Base-by-base conservation (phyloP, 2,329 filamentous ascomycete species). In the Apiospora koreana region DNA sequence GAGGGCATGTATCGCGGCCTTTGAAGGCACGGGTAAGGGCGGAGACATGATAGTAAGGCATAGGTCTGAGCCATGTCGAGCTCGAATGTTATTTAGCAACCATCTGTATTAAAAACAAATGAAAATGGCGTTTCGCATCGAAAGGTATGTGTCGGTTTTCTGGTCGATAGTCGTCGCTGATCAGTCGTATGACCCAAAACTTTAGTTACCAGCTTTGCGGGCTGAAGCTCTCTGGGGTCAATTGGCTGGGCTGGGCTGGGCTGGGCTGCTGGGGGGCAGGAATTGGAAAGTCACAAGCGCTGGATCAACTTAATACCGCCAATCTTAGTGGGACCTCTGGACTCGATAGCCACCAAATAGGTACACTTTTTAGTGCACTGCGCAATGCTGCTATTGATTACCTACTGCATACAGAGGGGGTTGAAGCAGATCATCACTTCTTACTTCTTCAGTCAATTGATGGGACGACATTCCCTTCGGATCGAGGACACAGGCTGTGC, bases 1-100 rank as follows among this genome's bases (percentile, higher is more conserved):
- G 45, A 89, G 84, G 71, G 86, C 84, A 77, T 86, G 84, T 73
- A 89, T 82, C 71, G 85, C 86, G 71, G 85, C 85, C 79, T 86
- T 86, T 46, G 87, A 88, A 65, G 86, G 87, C 69, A 87, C 83
- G 71, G 85, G 85, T 70, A 84, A 80, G 67, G 81, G 81, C 69
- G 83, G 77, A 68, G 83, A 81, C 86, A 87, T 87, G 71, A 38
- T 73, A 71, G 68, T 41, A 41, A 38, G 28, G 67, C 48, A 62
- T 42, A 18, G 38, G 48, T 48, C 35, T 64, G 46, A 65, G 71
- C 74, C 75, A 74, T 75, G 25, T 72, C 71, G 72, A 46, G 54
- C 25, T 67, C 69, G 43, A 48, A 66, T 38, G 54, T 62, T 62
- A 62, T 9, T 62, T 62, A 38, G 54, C 54, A 18, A 38, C 54